Conservation (phyloP, 1,139 yeast species). For the Scheffersomyces segobiensis region DNA sequence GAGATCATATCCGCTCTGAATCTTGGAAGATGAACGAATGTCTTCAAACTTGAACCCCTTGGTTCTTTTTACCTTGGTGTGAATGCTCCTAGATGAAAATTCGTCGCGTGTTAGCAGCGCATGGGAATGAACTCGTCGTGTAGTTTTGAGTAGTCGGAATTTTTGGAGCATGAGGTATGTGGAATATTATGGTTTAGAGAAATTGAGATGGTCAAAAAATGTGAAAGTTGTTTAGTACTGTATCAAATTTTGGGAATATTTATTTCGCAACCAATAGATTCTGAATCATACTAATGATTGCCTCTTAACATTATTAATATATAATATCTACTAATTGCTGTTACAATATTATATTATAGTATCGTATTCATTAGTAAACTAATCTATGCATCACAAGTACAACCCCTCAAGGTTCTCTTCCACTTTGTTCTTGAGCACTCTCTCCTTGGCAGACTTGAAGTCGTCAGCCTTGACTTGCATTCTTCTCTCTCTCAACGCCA, state of each 20-base stretch:
- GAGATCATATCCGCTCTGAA: neutral
- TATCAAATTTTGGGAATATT: no score
- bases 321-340: no score
- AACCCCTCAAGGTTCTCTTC: slow-evolving; percentile 97
- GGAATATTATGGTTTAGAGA: neutral
- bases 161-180: neutral
- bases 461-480: slow-evolving; percentile 98
- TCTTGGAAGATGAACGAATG: neutral
- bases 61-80: neutral
- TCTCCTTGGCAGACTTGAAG: slow-evolving; percentile 91
- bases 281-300: no score
- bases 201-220: neutral
- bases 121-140: neutral
- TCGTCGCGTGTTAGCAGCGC: neutral
- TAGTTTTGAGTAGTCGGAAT: neutral
- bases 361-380: neutral
- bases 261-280: neutral
- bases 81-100: neutral
- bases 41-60: neutral
- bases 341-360: neutral
- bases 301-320: no score
- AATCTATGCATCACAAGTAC: slow-evolving; percentile 54
- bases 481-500: slow-evolving; percentile 95
- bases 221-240: neutral
- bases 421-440: slow-evolving; percentile 95